Evolutionary conservation across 1,284 basidiomycete genomes (phyloP).

Genomic region (Rhodofomes roseus): DNA sequence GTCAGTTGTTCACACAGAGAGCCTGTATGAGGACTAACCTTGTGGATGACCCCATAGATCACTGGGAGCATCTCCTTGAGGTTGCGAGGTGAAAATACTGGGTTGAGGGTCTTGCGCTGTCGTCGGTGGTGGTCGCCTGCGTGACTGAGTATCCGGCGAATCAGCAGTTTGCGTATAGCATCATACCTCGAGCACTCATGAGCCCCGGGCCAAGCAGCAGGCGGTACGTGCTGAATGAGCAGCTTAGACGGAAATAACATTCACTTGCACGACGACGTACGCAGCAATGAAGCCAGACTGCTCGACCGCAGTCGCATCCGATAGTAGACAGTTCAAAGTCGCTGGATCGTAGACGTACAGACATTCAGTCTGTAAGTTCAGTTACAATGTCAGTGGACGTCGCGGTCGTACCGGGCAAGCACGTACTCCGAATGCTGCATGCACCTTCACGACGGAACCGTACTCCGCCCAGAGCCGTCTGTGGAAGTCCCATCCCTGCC

Average conservation of each 20-base stretch:
- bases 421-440: slow-evolving; percentile 12
- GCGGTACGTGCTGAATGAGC: not conserved
- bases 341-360: slow-evolving; percentile 8
- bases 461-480: slow-evolving; percentile 15
- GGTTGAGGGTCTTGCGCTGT: slow-evolving; percentile 26
- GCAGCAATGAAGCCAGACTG: not conserved
- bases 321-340: not conserved
- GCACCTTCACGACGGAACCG: slow-evolving; percentile 15
- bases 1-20: not conserved
- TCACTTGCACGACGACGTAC: not conserved
- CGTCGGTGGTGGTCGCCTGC: slow-evolving; percentile 20
- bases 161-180: slow-evolving; percentile 11
- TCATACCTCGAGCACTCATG: not conserved
- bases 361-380: slow-evolving; percentile 9
- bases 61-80: slow-evolving; percentile 23
- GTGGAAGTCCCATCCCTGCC: slow-evolving; percentile 17
- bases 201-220: slow-evolving; percentile 7
- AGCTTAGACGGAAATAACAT: too few species aligned
- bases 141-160: slow-evolving; percentile 11
- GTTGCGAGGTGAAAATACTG: slow-evolving; percentile 22
- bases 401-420: not conserved
- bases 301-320: not conserved
- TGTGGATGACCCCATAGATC: slow-evolving; percentile 16
- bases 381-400: not conserved
- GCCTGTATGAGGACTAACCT: not conserved